Evolutionary conservation across 2,329 filamentous ascomycete species (phyloP).

Genomic region (Cladorrhinum sp.): DNA sequence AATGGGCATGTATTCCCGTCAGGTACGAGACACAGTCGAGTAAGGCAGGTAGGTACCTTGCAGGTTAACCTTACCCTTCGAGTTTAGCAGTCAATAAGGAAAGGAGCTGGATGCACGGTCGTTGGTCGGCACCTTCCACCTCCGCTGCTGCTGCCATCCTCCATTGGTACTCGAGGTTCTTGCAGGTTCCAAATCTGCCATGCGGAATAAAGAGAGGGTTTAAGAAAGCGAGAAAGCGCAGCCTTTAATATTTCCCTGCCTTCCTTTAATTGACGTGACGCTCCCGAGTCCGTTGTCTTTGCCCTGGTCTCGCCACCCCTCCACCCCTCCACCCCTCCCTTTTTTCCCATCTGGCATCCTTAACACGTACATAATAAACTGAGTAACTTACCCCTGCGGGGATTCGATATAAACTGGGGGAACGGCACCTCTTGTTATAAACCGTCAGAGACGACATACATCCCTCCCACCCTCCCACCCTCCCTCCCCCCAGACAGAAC

Average conservation of each 20-base stretch:
- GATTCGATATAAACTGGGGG: background rate
- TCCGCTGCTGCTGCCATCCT: slow-evolving; percentile 22
- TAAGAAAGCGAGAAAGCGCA: slow-evolving; percentile 16
- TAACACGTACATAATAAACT: slow-evolving; percentile 20
- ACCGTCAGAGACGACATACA: slow-evolving; percentile 5
- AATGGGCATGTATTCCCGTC: background rate
- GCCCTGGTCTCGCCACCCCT: slow-evolving; percentile 24
- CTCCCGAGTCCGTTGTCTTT: slow-evolving; percentile 17
- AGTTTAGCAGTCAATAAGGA: background rate
- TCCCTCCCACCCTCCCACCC: slow-evolving; percentile 3
- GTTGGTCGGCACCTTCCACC: slow-evolving; percentile 26
- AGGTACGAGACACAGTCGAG: too few relatives aligned
- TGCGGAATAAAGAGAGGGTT: slow-evolving; percentile 27
- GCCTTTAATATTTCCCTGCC: slow-evolving; percentile 22
- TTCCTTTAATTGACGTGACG: slow-evolving; percentile 27
- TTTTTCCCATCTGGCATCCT: slow-evolving; percentile 3
- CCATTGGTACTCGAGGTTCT: slow-evolving; percentile 19
- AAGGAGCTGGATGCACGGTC: background rate
- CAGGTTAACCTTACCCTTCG: background rate
- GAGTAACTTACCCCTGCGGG: slow-evolving; percentile 1
- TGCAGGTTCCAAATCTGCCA: slow-evolving; percentile 10
- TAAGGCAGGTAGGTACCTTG: background rate
- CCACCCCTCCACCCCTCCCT: background rate
- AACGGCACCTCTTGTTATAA: slow-evolving; percentile 16
- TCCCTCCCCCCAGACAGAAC: background rate